phyloP scores from a whole-genome alignment of 2,329 filamentous ascomycete species.

The Ophiostoma fasciatum region DNA sequence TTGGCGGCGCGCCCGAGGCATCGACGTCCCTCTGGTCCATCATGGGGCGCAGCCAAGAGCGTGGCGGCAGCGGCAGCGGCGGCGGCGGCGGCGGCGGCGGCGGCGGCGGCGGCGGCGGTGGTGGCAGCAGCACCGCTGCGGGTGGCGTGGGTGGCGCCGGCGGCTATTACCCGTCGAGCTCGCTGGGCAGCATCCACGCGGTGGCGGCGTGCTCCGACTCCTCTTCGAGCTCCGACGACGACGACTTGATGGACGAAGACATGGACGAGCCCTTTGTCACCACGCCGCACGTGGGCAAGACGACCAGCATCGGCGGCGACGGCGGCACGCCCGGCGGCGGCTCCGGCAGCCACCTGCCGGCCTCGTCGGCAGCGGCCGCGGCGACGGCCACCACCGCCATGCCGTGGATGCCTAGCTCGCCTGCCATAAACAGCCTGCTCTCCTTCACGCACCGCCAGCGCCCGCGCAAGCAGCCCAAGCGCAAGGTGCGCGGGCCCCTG shows the following conservation, averaged over 20 bases:
- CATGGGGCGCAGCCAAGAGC: slow-evolving; percentile 45
- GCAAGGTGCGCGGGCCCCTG: slow-evolving; percentile 29
- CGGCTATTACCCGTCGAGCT: slow-evolving; percentile 69
- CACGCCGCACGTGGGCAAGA: slow-evolving; percentile 64
- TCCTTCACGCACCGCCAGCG: slow-evolving; percentile 71
- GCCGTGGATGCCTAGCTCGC: slow-evolving; percentile 28
- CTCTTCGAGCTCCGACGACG: slow-evolving; percentile 58
- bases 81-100: too few relatives aligned
- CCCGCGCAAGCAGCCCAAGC: slow-evolving; percentile 51
- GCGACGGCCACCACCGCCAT: too few relatives aligned
- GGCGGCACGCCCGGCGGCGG: too few relatives aligned
- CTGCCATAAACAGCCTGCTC: slow-evolving; percentile 60
- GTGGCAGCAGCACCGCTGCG: too few relatives aligned
- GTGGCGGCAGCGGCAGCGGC: too few relatives aligned
- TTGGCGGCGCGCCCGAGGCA: slow-evolving; percentile 43
- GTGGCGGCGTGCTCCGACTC: slow-evolving; percentile 52
- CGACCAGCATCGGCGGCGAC: slow-evolving; percentile 24
- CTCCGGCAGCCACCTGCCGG: too few relatives aligned
- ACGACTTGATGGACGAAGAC: slow-evolving; percentile 56
- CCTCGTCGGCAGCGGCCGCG: too few relatives aligned
- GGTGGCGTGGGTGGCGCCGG: too few relatives aligned
- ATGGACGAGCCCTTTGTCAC: slow-evolving; percentile 69
- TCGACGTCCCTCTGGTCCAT: slow-evolving; percentile 59
- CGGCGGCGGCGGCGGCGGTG: too few relatives aligned
- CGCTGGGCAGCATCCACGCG: slow-evolving; percentile 56